A percentile compares a stretch with the other conserved stretches of the same genome.
phyloP scores from a whole-genome alignment of 345 rosid species.

The Durio zibethinus region DNA sequence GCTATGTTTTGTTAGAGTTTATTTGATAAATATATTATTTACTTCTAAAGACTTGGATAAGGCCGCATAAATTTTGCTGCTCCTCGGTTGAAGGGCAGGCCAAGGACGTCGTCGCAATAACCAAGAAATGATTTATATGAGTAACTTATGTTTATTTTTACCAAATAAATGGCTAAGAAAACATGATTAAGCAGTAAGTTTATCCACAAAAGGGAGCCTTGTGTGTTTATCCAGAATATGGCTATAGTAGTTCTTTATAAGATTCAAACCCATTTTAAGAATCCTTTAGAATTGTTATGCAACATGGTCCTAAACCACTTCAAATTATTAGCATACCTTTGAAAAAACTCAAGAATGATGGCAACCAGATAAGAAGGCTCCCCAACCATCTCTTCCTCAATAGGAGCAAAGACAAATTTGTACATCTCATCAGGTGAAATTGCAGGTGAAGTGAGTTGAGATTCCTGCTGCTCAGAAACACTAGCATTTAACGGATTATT shows the following conservation, averaged over 20 bases:
- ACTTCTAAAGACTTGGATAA: neutral
- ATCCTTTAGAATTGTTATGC: neutral
- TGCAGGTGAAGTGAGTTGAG: conserved; percentile 69
- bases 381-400: conserved; percentile 81
- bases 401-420: conserved; percentile 73
- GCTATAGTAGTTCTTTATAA: neutral
- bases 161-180: neutral
- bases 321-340: conserved; percentile 49
- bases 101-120: conserved; percentile 4
- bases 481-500: conserved; percentile 47
- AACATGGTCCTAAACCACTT: conserved; percentile 4
- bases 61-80: neutral
- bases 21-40: neutral
- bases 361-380: conserved; percentile 84
- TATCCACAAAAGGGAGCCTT: neutral
- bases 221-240: neutral
- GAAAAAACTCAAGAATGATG: conserved; percentile 79
- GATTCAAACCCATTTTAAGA: conserved; percentile 4
- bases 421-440: conserved; percentile 96
- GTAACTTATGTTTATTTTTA: neutral
- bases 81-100: neutral
- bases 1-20: neutral
- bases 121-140: neutral
- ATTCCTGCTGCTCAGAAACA: conserved; percentile 55
- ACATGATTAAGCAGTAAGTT: neutral